phyloP scores from a whole-genome alignment of 371 early-diverging fungal species.

The Coemansia linderi region DNA sequence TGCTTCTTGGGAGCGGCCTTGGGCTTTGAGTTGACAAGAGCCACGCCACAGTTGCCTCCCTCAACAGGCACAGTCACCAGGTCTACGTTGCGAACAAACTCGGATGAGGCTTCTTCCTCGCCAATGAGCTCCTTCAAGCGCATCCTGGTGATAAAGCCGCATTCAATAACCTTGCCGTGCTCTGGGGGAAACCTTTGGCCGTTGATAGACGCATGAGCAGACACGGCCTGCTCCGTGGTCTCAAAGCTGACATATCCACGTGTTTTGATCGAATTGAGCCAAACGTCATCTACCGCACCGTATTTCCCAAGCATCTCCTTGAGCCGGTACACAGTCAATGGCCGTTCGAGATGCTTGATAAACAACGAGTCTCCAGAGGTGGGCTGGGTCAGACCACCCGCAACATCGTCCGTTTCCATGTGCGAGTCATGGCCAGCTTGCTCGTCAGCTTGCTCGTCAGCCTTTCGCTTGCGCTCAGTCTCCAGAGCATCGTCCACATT shows the following conservation, averaged over 20 bases:
- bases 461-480: slow-evolving; percentile 5
- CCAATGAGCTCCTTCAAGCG: slow-evolving; percentile 63
- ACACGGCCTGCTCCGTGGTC: slow-evolving; percentile 56
- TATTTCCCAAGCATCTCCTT: slow-evolving; percentile 65
- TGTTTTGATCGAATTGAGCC: slow-evolving; percentile 86
- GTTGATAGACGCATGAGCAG: slow-evolving; percentile 60
- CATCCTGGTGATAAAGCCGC: slow-evolving; percentile 60
- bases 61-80: slow-evolving; percentile 22
- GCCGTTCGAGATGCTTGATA: slow-evolving; percentile 78
- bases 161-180: slow-evolving; percentile 65
- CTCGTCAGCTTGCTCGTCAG: slow-evolving; percentile 21
- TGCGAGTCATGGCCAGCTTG: neutral
- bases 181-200: slow-evolving; percentile 69
- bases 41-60: slow-evolving; percentile 38
- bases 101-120: slow-evolving; percentile 63
- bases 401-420: slow-evolving; percentile 9
- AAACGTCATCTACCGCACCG: slow-evolving; percentile 69
- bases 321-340: slow-evolving; percentile 66
- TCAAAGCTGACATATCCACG: slow-evolving; percentile 82
- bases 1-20: slow-evolving; percentile 24
- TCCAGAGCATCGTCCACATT: slow-evolving; percentile 4
- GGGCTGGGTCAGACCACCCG: slow-evolving; percentile 5
- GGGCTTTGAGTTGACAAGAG: slow-evolving; percentile 15
- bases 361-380: slow-evolving; percentile 56
- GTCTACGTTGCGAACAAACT: slow-evolving; percentile 37